Evolutionary conservation across 2,329 filamentous ascomycete species (phyloP).

Genomic region (Neocucurbitaria cava): DNA sequence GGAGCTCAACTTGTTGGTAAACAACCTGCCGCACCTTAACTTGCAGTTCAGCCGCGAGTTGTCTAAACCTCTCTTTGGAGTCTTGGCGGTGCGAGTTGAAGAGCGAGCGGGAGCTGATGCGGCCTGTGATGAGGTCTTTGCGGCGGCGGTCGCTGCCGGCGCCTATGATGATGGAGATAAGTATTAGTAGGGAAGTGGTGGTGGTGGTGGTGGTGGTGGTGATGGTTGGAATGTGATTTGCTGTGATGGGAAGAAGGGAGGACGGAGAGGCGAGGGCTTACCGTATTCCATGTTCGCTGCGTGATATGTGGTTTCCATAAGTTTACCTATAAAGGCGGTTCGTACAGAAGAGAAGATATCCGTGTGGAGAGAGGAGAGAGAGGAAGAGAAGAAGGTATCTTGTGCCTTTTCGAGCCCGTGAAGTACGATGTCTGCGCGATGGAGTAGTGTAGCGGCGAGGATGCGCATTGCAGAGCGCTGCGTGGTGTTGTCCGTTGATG

Average conservation of each 20-base stretch:
- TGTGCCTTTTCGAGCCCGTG: conserved; percentile 34
- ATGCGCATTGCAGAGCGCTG: conserved; percentile 13
- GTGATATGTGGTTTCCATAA: conserved; percentile 25
- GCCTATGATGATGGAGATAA: neutral
- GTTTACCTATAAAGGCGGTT: conserved; percentile 25
- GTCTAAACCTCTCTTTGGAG: conserved; percentile 3
- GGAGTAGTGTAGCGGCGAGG: conserved; percentile 36
- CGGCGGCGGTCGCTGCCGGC: neutral
- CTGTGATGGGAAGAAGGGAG: too few relatives aligned
- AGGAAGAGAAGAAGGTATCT: conserved; percentile 23
- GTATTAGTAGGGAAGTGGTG: too few relatives aligned
- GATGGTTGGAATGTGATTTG: too few relatives aligned
- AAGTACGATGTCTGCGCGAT: conserved; percentile 35
- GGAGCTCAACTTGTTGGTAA: conserved; percentile 14
- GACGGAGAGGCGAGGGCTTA: neutral
- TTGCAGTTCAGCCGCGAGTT: conserved; percentile 6
- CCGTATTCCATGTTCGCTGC: conserved; percentile 18
- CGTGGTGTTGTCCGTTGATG: neutral
- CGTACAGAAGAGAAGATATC: conserved; percentile 17
- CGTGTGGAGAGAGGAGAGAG: conserved; percentile 11
- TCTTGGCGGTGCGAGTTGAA: conserved; percentile 17
- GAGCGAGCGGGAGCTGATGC: conserved; percentile 16
- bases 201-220: too few relatives aligned
- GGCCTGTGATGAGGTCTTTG: neutral
- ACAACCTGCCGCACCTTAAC: conserved; percentile 6